Evolutionary conservation across 106 monocot species (phyloP).

Genomic region (Amphibolis antarctica): DNA sequence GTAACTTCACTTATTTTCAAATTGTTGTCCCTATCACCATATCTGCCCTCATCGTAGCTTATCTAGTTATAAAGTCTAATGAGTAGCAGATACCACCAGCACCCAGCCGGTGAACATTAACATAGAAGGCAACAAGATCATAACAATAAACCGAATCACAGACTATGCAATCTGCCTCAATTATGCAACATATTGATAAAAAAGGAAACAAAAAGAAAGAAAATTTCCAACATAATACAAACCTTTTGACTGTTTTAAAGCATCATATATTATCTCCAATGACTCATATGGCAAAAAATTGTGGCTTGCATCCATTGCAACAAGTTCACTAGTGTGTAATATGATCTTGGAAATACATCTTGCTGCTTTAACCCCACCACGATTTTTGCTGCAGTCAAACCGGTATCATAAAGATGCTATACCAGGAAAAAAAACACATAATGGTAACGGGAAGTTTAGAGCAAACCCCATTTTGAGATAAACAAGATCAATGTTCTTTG

Average conservation of each 20-base stretch:
- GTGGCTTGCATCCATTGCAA: conserved; percentile 41
- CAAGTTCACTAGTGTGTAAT: conserved; percentile 34
- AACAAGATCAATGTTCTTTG: conserved; percentile 28
- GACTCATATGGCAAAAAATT: conserved; percentile 76
- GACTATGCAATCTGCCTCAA: neutral
- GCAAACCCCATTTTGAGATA: conserved; percentile 69
- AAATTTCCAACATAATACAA: neutral
- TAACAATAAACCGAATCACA: neutral
- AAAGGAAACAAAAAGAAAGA: neutral
- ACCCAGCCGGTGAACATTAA: neutral
- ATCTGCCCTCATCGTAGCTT: neutral
- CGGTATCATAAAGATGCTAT: conserved; percentile 1
- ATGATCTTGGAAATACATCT: conserved; percentile 46
- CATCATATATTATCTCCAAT: conserved; percentile 33
- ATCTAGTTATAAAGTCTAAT: neutral
- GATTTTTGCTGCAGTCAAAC: conserved; percentile 50
- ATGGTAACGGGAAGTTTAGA: neutral
- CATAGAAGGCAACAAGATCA: neutral
- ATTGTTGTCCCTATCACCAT: neutral
- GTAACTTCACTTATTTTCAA: neutral
- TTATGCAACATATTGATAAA: neutral
- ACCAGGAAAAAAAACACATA: neutral
- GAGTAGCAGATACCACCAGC: neutral
- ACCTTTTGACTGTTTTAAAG: conserved; percentile 46
- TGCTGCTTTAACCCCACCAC: conserved; percentile 55